A percentile compares a stretch with the other conserved stretches of the same genome.
phyloP scores from a whole-genome alignment of 148 eudicot species.

The Pouteria glomerata region DNA sequence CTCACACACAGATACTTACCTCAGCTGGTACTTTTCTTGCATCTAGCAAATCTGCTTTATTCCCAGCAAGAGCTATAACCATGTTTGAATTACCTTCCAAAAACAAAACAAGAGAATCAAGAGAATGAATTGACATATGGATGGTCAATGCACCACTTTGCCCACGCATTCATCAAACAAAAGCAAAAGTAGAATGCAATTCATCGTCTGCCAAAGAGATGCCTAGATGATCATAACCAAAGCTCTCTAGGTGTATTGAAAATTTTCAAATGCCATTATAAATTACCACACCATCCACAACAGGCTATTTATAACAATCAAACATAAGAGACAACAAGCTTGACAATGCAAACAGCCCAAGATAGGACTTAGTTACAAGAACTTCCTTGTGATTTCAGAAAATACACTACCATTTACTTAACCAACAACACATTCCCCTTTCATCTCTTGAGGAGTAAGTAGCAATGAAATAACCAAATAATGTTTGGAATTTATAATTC shows the following conservation, averaged over 20 bases:
- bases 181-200: neutral
- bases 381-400: too few relatives aligned
- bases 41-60: conserved; percentile 29
- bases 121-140: neutral
- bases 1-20: conserved; percentile 9
- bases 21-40: conserved; percentile 21
- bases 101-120: neutral
- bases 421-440: too few relatives aligned
- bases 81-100: conserved; percentile 15
- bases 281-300: too few relatives aligned
- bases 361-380: too few relatives aligned
- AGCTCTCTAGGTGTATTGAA: neutral
- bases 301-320: too few relatives aligned
- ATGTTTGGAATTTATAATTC: too few relatives aligned
- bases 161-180: neutral
- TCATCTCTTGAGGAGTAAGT: too few relatives aligned
- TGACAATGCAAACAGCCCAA: too few relatives aligned
- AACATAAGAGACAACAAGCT: too few relatives aligned
- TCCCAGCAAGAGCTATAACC: conserved; percentile 35
- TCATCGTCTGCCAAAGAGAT: neutral
- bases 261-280: neutral
- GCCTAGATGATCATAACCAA: neutral
- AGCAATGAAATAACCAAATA: too few relatives aligned
- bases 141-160: neutral
- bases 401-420: too few relatives aligned